phyloP scores from a whole-genome alignment of 129 eudicot genomes.

The Centrapalus pauciflorus region DNA sequence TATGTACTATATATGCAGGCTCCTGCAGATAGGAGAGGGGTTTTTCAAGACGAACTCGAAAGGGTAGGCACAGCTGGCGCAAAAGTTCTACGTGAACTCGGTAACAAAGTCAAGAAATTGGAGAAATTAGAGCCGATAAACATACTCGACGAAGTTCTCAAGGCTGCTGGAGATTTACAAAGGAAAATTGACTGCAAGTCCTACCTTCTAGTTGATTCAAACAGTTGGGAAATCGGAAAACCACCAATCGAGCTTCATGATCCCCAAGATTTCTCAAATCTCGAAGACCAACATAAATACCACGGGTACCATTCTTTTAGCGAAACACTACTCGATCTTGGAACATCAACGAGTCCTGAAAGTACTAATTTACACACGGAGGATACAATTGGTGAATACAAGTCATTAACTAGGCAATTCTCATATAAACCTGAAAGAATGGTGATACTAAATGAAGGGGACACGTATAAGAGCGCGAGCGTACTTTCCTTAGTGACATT shows the following conservation, averaged over 20 bases:
- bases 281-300: slow-evolving; percentile 15
- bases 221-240: slow-evolving; percentile 62
- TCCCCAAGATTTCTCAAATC: slow-evolving; percentile 26
- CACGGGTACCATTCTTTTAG: slow-evolving; percentile 43
- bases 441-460: slow-evolving; percentile 31
- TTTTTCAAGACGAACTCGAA: slow-evolving; percentile 57
- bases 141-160: slow-evolving; percentile 56
- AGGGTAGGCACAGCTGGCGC: slow-evolving; percentile 76
- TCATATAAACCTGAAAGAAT: slow-evolving; percentile 21
- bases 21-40: slow-evolving; percentile 75
- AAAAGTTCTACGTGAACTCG: slow-evolving; percentile 59
- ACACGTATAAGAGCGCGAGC: slow-evolving; percentile 69
- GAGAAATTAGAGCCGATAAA: slow-evolving; percentile 46
- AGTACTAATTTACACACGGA: slow-evolving; percentile 11
- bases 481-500: slow-evolving; percentile 80
- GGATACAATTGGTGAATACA: slow-evolving; percentile 20
- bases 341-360: slow-evolving; percentile 12
- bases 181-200: slow-evolving; percentile 63
- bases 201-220: slow-evolving; percentile 67
- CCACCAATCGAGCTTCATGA: slow-evolving; percentile 27
- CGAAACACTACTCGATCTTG: slow-evolving; percentile 48
- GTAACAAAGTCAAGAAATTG: slow-evolving; percentile 65
- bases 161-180: slow-evolving; percentile 75
- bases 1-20: slow-evolving; percentile 49
- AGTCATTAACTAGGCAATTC: slow-evolving; percentile 30